Evolutionary conservation across 345 rosid genomes (phyloP).

Genomic region (Carallia pectinifolia): DNA sequence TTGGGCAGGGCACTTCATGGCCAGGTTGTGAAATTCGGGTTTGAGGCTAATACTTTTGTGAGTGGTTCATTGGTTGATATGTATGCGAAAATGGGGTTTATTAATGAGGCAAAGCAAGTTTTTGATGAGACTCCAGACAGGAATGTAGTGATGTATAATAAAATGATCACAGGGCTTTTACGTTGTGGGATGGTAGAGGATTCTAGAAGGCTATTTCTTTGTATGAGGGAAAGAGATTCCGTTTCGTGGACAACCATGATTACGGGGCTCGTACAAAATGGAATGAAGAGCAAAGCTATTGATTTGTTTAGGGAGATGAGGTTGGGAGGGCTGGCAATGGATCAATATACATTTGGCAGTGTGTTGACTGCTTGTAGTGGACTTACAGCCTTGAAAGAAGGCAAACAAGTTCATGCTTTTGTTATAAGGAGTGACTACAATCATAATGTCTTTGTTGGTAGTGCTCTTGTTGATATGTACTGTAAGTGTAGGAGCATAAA

Average conservation of each 20-base stretch:
- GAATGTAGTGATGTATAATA: conserved; percentile 67
- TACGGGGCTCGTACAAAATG: conserved; percentile 69
- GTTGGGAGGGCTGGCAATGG: conserved; percentile 54
- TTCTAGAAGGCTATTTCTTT: conserved; percentile 48
- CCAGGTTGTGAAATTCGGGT: conserved; percentile 68
- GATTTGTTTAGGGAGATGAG: conserved; percentile 66
- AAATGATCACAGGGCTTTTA: conserved; percentile 69
- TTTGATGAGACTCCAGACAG: conserved; percentile 48
- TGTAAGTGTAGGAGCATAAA: conserved; percentile 65
- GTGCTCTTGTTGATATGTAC: conserved; percentile 95
- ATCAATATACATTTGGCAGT: conserved; percentile 89
- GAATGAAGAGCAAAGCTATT: conserved; percentile 58
- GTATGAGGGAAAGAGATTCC: conserved; percentile 69
- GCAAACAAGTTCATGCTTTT: conserved; percentile 70
- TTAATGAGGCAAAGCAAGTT: conserved; percentile 57
- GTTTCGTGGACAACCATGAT: conserved; percentile 90
- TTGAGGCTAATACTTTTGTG: conserved; percentile 52
- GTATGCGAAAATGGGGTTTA: conserved; percentile 66
- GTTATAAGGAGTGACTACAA: conserved; percentile 51
- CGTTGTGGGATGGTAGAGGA: conserved; percentile 63
- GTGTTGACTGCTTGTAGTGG: conserved; percentile 77
- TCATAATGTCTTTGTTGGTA: conserved; percentile 69
- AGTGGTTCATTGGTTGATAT: conserved; percentile 78
- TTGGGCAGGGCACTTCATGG: conserved; percentile 76
- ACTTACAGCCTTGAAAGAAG: conserved; percentile 52